These are phyloP conservation scores for Beauveria sp. DNA, from an alignment of 2,329 filamentous ascomycete genomes.

Conservation along the genomic window DNA sequence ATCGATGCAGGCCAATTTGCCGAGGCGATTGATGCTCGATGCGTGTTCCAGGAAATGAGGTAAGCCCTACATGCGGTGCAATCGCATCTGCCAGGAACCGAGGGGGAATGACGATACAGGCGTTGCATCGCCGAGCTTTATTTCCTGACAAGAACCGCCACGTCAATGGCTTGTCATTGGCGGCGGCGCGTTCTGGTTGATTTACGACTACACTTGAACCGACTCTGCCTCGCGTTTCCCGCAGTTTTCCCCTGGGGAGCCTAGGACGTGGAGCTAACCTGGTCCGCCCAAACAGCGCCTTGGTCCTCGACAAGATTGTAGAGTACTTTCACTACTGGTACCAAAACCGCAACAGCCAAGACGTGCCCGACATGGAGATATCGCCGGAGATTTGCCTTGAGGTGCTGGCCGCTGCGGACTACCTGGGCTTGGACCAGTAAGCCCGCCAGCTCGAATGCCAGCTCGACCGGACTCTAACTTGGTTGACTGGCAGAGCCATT, in stretches of 20 bases:
- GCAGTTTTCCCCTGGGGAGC: not conserved
- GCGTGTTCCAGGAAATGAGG: conserved; percentile 67
- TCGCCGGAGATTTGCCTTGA: conserved; percentile 73
- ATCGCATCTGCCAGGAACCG: conserved; percentile 3
- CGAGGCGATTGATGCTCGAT: conserved; percentile 57
- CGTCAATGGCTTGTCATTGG: conserved; percentile 13
- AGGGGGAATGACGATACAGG: conserved; percentile 27
- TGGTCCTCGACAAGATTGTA: conserved; percentile 71
- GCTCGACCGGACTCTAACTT: conserved; percentile 21
- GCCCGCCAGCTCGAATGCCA: conserved; percentile 16
- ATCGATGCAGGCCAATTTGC: conserved; percentile 47
- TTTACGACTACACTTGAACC: conserved; percentile 58
- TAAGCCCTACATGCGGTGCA: conserved; percentile 32
- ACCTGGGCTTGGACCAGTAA: conserved; percentile 57
- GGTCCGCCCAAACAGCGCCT: conserved; percentile 41
- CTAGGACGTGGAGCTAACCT: conserved; percentile 19
- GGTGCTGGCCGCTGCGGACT: conserved; percentile 70
- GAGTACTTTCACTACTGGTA: conserved; percentile 82
- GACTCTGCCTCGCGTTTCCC: conserved; percentile 29
- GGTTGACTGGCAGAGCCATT: conserved; percentile 24
- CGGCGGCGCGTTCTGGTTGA: conserved; percentile 38
- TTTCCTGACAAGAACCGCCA: conserved; percentile 37
- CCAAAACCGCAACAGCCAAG: conserved; percentile 59
- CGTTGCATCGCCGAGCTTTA: conserved; percentile 29
- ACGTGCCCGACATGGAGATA: conserved; percentile 70